phyloP scores from a whole-genome alignment of 257 asterid species.

The Linderniella brevidens region DNA sequence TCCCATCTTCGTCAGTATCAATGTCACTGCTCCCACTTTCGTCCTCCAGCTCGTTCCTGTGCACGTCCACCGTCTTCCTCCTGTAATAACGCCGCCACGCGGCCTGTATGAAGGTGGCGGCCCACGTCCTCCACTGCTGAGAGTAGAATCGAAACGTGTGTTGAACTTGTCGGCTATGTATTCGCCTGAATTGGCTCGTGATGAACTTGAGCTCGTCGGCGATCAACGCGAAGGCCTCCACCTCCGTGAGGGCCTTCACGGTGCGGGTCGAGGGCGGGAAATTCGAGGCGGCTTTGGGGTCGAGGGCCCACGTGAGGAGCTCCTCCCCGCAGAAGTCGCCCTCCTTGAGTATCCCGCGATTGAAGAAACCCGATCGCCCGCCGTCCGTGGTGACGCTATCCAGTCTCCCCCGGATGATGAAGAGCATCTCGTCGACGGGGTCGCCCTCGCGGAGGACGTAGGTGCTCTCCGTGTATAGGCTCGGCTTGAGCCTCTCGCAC shows the following conservation, averaged over 20 bases:
- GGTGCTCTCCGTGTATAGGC: conserved; percentile 68
- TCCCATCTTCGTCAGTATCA: conserved; percentile 17
- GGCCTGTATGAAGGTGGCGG: conserved; percentile 84
- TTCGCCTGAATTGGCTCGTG: conserved; percentile 76
- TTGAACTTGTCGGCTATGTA: conserved; percentile 92
- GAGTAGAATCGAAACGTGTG: conserved; percentile 91
- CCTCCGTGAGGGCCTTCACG: conserved; percentile 80
- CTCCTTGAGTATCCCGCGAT: conserved; percentile 62
- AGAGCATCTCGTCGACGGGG: conserved; percentile 84
- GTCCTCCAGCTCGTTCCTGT: conserved; percentile 24
- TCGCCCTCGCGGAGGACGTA: conserved; percentile 87
- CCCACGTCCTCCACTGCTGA: conserved; percentile 99
- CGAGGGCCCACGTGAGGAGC: conserved; percentile 95
- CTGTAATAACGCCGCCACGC: conserved; percentile 74
- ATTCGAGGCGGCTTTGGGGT: conserved; percentile 71
- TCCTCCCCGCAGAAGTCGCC: conserved; percentile 96
- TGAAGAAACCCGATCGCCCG: conserved; percentile 91
- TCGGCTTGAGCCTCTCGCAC: conserved; percentile 91
- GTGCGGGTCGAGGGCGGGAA: conserved; percentile 91
- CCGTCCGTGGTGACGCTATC: conserved; percentile 97
- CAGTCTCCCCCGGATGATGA: conserved; percentile 84
- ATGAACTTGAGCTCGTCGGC: conserved; percentile 85
- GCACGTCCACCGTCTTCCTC: conserved; percentile 46
- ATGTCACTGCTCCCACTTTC: conserved; percentile 12
- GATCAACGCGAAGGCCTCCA: conserved; percentile 83